Evolutionary conservation across 352 stramenopile genomes (phyloP).

Genomic region (Phytophthora aleatoria): DNA sequence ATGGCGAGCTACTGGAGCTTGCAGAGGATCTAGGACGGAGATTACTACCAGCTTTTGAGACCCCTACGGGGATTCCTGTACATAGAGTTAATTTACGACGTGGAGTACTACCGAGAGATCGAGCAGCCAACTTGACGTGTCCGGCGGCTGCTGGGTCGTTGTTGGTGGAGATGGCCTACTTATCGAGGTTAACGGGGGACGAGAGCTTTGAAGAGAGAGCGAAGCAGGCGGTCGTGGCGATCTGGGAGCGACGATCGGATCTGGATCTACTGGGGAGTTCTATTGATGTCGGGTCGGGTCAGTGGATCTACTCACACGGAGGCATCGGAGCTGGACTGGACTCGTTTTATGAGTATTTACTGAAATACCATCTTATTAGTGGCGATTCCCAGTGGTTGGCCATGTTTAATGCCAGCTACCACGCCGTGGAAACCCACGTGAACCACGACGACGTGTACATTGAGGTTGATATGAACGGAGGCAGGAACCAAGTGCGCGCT

Average conservation of each 20-base stretch:
- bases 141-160: conserved; percentile 95
- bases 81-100: conserved; percentile 95
- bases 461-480: conserved; percentile 89
- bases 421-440: conserved; percentile 74
- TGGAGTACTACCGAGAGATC: conserved; percentile 44
- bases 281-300: conserved; percentile 91
- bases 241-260: conserved; percentile 79
- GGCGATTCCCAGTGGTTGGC: conserved; percentile 90
- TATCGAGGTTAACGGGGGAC: conserved; percentile 84
- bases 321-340: conserved; percentile 94
- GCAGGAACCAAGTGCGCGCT: conserved; percentile 57
- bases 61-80: conserved; percentile 94
- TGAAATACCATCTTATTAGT: conserved; percentile 98
- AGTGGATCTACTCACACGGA: conserved; percentile 78
- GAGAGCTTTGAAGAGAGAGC: conserved; percentile 67
- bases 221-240: conserved; percentile 59
- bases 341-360: conserved; percentile 98
- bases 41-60: conserved; percentile 97
- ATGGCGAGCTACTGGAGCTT: conserved; percentile 93
- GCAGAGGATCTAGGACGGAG: conserved; percentile 94
- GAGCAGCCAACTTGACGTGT: conserved; percentile 80
- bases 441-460: conserved; percentile 80
- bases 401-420: conserved; percentile 92
- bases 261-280: conserved; percentile 95
- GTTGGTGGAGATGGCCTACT: conserved; percentile 96